Evolutionary conservation across 2,329 filamentous ascomycete genomes (phyloP).

Genomic region (Fusarium sp.): DNA sequence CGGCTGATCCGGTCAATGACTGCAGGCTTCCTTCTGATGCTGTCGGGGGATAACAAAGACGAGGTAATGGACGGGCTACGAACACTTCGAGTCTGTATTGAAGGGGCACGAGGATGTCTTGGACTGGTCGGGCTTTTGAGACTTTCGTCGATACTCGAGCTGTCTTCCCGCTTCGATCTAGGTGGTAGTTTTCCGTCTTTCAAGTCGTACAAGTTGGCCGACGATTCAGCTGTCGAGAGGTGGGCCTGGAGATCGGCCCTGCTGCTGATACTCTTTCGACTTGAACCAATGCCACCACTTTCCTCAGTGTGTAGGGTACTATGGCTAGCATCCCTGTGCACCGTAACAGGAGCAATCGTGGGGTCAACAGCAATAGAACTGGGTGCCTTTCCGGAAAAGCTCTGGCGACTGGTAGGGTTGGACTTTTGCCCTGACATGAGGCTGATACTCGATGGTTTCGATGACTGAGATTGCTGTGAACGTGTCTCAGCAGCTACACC

Average conservation of each 20-base stretch:
- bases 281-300: slow-evolving; percentile 51
- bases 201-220: slow-evolving; percentile 54
- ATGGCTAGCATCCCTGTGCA: slow-evolving; percentile 62
- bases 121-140: slow-evolving; percentile 62
- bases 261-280: slow-evolving; percentile 57
- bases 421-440: slow-evolving; percentile 61
- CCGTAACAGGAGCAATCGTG: slow-evolving; percentile 63
- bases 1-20: slow-evolving; percentile 68
- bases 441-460: slow-evolving; percentile 63
- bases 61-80: slow-evolving; percentile 52
- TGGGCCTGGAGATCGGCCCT: slow-evolving; percentile 56
- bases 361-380: slow-evolving; percentile 56
- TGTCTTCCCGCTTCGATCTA: slow-evolving; percentile 57
- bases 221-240: slow-evolving; percentile 51
- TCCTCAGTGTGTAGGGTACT: slow-evolving; percentile 59
- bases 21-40: slow-evolving; percentile 59
- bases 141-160: slow-evolving; percentile 59
- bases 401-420: slow-evolving; percentile 53
- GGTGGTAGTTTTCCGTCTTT: slow-evolving; percentile 52
- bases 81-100: slow-evolving; percentile 52
- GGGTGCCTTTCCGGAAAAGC: slow-evolving; percentile 57
- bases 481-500: slow-evolving; percentile 55
- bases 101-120: slow-evolving; percentile 51
- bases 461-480: slow-evolving; percentile 56
- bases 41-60: slow-evolving; percentile 53